Base-by-base conservation (phyloP, 2,329 filamentous ascomycete genomes). In the Fusarium sp. region DNA sequence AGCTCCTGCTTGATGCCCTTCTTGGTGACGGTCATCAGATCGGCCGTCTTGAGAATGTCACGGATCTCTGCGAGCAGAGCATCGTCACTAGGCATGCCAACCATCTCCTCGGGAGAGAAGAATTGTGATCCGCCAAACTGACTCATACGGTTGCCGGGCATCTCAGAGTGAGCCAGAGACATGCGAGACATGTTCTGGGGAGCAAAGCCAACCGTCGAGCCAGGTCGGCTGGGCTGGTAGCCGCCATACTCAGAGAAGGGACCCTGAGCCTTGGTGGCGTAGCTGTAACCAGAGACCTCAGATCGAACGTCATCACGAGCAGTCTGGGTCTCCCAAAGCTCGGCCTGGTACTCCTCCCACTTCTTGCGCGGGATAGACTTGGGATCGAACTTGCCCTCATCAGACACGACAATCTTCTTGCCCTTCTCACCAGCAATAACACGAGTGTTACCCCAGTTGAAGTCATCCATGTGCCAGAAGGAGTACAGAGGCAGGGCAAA, bases 381-480 rank as follows among this genome's bases (percentile, higher is more conserved):
- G 16, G 97, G 96, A 81, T 99, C 97, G 81, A 98, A 99, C 84
- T 98, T 98, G 87, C 97, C 97, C 85, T 99, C 97, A 82, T 99
- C 97, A 2, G 95, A 94, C 76, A 99, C 93, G 77, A 99, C 91
- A 72, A 98, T 87, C 87, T 98, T 96, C 82, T 95, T 93, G 74
- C 97, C 97, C 83, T 93, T 92, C 82, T 99, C 97, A 82, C 97
- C 97, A 9, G 94, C 97, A 74, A 99, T 95, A 67, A 99, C 91
- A 91, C 97, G 96, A 45, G 97, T 99, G 85, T 98, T 99, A 85
- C 97, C 97, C 97, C 97, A 99, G 79, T 93, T 94, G 90, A 99
- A 99, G 85, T 99, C 97, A 83, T 99, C 97, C 97, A 98, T 98
- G 86, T 98, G 91, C 97, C 97, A 99, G 90, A 99, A 99, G 59